Conservation (phyloP, 306 rosid species). For the Pyrus pyrifolia region DNA sequence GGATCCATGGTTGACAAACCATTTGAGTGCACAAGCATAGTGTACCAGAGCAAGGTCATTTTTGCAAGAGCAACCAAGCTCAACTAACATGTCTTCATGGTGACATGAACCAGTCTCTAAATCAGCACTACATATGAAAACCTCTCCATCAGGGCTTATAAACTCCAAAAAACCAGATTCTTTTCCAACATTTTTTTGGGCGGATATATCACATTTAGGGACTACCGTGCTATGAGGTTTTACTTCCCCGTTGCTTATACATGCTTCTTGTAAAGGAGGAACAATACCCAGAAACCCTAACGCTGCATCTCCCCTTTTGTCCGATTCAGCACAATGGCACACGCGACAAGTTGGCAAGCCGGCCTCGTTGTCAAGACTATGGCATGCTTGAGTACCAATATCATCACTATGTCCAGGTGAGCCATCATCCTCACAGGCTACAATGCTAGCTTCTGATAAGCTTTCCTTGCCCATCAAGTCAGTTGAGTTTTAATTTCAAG, state of each 20-base stretch:
- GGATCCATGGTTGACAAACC: slow-evolving; percentile 97
- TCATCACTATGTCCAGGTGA: slow-evolving; percentile 34
- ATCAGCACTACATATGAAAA: slow-evolving; percentile 66
- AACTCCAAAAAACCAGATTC: slow-evolving; percentile 53
- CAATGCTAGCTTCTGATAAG: slow-evolving; percentile 24
- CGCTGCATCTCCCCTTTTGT: slow-evolving; percentile 71
- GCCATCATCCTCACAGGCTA: slow-evolving; percentile 28
- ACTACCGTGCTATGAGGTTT: slow-evolving; percentile 24
- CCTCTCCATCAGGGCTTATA: slow-evolving; percentile 90
- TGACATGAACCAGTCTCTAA: slow-evolving; percentile 67
- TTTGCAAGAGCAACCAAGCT: slow-evolving; percentile 96
- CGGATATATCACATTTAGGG: slow-evolving; percentile 7
- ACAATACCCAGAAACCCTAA: slow-evolving; percentile 61
- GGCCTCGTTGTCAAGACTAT: slow-evolving; percentile 53
- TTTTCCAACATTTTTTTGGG: slow-evolving; percentile 31
- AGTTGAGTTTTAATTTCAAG: slow-evolving; percentile 15
- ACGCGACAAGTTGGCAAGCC: slow-evolving; percentile 73
- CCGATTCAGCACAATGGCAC: slow-evolving; percentile 89
- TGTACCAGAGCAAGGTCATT: slow-evolving; percentile 90
- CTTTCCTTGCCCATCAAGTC: slow-evolving; percentile 43
- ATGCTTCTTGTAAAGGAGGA: slow-evolving; percentile 35
- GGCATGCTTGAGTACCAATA: slow-evolving; percentile 40
- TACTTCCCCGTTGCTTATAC: slow-evolving; percentile 26
- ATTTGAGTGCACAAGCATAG: slow-evolving; percentile 91
- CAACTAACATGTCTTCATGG: slow-evolving; percentile 48